phyloP scores from a whole-genome alignment of 78 protist species.

The Reticulomyxa filosa region DNA sequence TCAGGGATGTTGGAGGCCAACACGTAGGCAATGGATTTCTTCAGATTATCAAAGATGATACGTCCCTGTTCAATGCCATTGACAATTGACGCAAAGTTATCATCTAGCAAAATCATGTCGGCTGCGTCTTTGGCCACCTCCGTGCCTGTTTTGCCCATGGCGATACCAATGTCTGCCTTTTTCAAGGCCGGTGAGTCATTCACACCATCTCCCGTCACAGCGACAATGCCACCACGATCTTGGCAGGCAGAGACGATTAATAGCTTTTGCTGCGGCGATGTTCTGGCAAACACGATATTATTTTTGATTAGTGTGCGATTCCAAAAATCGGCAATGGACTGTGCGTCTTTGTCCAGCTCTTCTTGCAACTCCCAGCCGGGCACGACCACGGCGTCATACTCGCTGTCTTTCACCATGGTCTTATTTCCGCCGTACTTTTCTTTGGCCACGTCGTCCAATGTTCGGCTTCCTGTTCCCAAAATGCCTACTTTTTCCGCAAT shows the following conservation, averaged over 20 bases:
- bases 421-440: too few species aligned
- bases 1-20: conserved; percentile 74
- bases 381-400: too few species aligned
- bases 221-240: too few species aligned
- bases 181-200: conserved; percentile 90
- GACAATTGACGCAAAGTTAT: conserved; percentile 78
- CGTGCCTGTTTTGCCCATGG: conserved; percentile 50
- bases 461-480: too few species aligned
- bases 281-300: conserved; percentile 82
- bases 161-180: conserved; percentile 44
- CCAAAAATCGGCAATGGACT: too few species aligned
- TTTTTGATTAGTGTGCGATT: too few species aligned
- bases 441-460: too few species aligned
- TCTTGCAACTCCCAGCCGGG: too few species aligned
- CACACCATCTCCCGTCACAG: conserved; percentile 82
- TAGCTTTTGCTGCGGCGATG: conserved; percentile 81
- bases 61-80: conserved; percentile 80
- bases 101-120: conserved; percentile 50
- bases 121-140: conserved; percentile 30
- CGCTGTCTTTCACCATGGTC: too few species aligned
- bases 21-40: conserved; percentile 75
- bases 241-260: conserved; percentile 59
- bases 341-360: too few species aligned
- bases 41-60: conserved; percentile 75
- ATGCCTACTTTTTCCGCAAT: conserved; percentile 57